Conservation (phyloP, 768 basidiomycete genomes). For the Lentinula edodes region DNA sequence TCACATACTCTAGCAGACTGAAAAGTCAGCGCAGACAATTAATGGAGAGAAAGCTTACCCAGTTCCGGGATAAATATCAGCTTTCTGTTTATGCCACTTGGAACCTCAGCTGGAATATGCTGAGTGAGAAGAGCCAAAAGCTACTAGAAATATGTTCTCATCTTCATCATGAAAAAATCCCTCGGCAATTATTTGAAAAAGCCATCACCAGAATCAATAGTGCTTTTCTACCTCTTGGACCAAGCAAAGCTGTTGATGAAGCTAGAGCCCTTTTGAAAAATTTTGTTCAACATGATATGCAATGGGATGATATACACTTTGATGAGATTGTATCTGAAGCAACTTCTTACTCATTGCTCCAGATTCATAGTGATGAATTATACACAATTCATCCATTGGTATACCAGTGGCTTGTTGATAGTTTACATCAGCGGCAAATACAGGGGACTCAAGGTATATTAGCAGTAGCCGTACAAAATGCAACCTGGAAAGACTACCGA, state of each 20-base stretch:
- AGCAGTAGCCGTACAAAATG: background rate
- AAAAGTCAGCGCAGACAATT: background rate
- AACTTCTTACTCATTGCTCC: background rate
- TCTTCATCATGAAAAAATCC: background rate
- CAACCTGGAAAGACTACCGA: background rate
- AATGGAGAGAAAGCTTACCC: background rate
- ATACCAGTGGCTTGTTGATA: background rate
- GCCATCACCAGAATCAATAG: background rate
- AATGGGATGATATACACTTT: background rate
- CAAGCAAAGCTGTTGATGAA: background rate
- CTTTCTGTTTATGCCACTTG: background rate
- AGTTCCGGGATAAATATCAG: background rate
- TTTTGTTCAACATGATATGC: background rate
- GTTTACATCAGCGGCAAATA: background rate
- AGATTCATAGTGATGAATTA: background rate
- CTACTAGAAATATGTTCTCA: background rate
- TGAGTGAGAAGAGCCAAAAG: background rate
- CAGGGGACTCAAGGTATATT: background rate
- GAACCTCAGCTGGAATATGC: background rate
- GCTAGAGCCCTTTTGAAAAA: background rate
- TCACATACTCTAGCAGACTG: background rate
- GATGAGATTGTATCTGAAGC: background rate
- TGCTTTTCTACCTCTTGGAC: background rate
- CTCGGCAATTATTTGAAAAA: background rate
- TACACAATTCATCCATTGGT: background rate